Evolutionary conservation across 257 asterid species (phyloP).

Genomic region (Rauvolfia tetraphylla): DNA sequence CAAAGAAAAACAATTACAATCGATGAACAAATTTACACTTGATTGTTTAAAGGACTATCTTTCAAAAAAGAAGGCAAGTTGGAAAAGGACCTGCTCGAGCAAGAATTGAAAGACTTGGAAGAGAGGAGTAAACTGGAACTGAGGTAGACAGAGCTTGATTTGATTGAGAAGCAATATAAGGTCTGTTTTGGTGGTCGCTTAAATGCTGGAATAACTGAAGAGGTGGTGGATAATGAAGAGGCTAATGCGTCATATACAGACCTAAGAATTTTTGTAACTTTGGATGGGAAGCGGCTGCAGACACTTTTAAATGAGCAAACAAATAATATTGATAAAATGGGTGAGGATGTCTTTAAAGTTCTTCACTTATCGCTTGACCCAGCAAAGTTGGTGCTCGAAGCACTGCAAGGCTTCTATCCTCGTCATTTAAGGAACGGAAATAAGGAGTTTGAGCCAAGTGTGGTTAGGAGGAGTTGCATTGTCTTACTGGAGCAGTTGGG

Average conservation of each 20-base stretch:
- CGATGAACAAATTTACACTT: slow-evolving; percentile 23
- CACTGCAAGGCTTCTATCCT: slow-evolving; percentile 30
- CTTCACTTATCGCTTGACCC: slow-evolving; percentile 42
- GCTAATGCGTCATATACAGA: slow-evolving; percentile 8
- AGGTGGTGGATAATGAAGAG: slow-evolving; percentile 19
- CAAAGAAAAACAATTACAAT: slow-evolving; percentile 34
- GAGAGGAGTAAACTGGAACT: slow-evolving; percentile 21
- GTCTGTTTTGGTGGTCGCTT: slow-evolving; percentile 15
- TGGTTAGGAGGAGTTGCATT: slow-evolving; percentile 23
- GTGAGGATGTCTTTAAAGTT: slow-evolving; percentile 27
- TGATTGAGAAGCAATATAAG: slow-evolving; percentile 14
- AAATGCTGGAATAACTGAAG: slow-evolving; percentile 25
- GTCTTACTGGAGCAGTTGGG: slow-evolving; percentile 37
- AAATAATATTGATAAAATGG: slow-evolving; percentile 37
- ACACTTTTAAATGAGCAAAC: slow-evolving; percentile 38
- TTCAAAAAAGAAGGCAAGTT: slow-evolving; percentile 25
- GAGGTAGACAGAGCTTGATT: slow-evolving; percentile 26
- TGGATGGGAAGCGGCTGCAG: slow-evolving; percentile 50
- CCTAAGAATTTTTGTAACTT: slow-evolving; percentile 27
- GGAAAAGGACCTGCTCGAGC: slow-evolving; percentile 33
- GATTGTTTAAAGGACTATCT: slow-evolving; percentile 30
- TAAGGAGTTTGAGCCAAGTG: slow-evolving; percentile 19
- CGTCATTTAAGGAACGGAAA: slow-evolving; percentile 22
- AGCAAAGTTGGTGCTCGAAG: slow-evolving; percentile 43
- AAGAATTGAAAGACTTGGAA: slow-evolving; percentile 25